A percentile compares a stretch with the other conserved stretches of the same genome.
phyloP scores from a whole-genome alignment of 768 basidiomycete species.

The Mycena leptocephala region DNA sequence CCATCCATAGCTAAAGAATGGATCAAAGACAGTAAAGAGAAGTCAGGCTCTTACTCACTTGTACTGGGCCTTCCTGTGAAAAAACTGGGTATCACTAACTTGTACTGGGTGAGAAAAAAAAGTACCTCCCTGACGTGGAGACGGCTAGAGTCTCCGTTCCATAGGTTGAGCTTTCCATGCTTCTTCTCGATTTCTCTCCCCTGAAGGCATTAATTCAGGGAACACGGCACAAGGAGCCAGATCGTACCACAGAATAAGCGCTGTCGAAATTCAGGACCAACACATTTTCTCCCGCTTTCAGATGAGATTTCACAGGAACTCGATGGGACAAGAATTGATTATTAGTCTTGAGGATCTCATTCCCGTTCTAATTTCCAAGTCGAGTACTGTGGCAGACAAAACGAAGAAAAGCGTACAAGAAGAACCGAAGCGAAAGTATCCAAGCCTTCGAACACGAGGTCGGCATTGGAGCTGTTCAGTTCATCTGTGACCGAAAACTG shows the following conservation, averaged over 20 bases:
- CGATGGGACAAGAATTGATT: constrained; percentile 91
- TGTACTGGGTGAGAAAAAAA: too few species aligned
- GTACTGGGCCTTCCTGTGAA: constrained; percentile 85
- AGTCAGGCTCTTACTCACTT: constrained; percentile 64
- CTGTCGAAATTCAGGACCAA: constrained; percentile 82
- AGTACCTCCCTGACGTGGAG: constrained; percentile 77
- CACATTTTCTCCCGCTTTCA: constrained; percentile 75
- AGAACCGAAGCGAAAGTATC: constrained; percentile 89
- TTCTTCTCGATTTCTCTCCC: constrained; percentile 83
- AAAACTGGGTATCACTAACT: background rate
- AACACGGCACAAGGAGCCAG: background rate
- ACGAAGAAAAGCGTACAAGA: constrained; percentile 64
- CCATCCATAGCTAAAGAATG: constrained; percentile 84
- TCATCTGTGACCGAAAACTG: constrained; percentile 70
- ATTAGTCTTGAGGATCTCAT: constrained; percentile 80
- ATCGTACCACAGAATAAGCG: constrained; percentile 76
- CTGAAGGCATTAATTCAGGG: constrained; percentile 47
- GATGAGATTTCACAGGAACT: constrained; percentile 66
- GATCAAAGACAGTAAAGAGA: constrained; percentile 8
- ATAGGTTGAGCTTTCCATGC: constrained; percentile 74
- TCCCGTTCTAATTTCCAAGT: constrained; percentile 71
- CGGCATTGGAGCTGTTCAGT: constrained; percentile 64
- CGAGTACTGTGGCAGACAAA: background rate
- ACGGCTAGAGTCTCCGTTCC: constrained; percentile 95
- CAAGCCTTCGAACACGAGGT: constrained; percentile 92